A percentile compares a stretch with the other conserved stretches of the same genome.
Evolutionary conservation across 1,284 basidiomycete species (phyloP).

Genomic region (Schizophyllum commune): DNA sequence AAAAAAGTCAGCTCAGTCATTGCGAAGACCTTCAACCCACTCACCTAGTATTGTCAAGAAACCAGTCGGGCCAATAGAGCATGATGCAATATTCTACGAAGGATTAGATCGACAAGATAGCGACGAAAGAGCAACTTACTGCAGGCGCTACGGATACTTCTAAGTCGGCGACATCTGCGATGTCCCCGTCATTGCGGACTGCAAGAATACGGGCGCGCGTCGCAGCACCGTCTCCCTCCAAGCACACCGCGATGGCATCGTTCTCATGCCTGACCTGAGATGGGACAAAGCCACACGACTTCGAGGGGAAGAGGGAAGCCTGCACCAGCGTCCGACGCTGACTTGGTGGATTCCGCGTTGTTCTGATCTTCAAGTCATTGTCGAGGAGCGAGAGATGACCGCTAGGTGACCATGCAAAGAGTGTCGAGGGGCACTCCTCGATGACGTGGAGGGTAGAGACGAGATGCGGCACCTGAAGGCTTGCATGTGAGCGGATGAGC

Average conservation of each 20-base stretch:
- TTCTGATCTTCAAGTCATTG: constrained; percentile 33
- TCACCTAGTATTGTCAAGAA: constrained; percentile 42
- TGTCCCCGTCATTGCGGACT: constrained; percentile 16
- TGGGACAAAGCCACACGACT: constrained; percentile 37
- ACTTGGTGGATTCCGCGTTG: constrained; percentile 22
- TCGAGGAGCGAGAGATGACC: constrained; percentile 41
- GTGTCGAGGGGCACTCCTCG: constrained; percentile 27
- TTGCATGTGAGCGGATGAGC: constrained; percentile 15
- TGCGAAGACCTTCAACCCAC: constrained; percentile 10
- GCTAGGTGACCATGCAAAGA: constrained; percentile 38
- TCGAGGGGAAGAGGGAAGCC: constrained; percentile 37
- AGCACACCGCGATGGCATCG: constrained; percentile 24
- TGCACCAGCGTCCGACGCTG: constrained; percentile 25
- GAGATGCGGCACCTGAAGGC: constrained; percentile 34
- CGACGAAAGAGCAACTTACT: constrained; percentile 12
- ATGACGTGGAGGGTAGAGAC: constrained; percentile 28
- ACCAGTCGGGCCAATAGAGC: constrained; percentile 42
- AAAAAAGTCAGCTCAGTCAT: not conserved
- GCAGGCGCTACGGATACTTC: constrained; percentile 17
- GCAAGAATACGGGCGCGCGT: constrained; percentile 18
- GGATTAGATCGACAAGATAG: not conserved
- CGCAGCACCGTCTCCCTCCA: constrained; percentile 9
- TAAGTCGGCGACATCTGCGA: constrained; percentile 17
- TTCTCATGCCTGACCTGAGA: constrained; percentile 15
- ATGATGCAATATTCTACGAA: constrained; percentile 19